These are phyloP conservation scores for Amanita rimosa DNA, from an alignment of 768 basidiomycete species.

Conservation along the genomic window DNA sequence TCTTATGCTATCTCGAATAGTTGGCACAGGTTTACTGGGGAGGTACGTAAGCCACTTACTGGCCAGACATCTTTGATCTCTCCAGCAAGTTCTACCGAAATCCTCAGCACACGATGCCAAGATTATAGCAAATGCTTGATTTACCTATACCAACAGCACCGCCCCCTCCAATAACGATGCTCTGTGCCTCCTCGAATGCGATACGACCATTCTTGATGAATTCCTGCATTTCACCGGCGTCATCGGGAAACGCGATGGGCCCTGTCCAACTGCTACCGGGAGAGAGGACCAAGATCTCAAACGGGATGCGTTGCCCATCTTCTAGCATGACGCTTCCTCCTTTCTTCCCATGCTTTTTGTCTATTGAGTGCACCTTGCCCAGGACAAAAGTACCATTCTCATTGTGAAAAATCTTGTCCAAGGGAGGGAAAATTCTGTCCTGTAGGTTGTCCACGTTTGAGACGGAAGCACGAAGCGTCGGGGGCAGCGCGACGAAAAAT, in stretches of 20 bases:
- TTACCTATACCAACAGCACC: slow-evolving; percentile 27
- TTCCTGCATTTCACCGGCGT: slow-evolving; percentile 13
- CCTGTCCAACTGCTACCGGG: slow-evolving; percentile 40
- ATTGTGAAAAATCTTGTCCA: slow-evolving; percentile 32
- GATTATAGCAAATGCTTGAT: slow-evolving; percentile 7
- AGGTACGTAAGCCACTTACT: slow-evolving; percentile 9
- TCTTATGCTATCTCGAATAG: slow-evolving; percentile 18
- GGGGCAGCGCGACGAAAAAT: slow-evolving; percentile 34
- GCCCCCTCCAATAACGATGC: slow-evolving; percentile 29
- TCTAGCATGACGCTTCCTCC: slow-evolving; percentile 35
- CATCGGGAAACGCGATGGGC: slow-evolving; percentile 19
- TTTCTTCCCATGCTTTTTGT: slow-evolving; percentile 11
- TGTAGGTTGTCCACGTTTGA: slow-evolving; percentile 23
- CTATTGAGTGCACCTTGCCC: slow-evolving; percentile 18
- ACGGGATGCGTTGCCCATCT: slow-evolving; percentile 31
- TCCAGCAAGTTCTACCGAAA: slow-evolving; percentile 15
- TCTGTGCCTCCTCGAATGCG: slow-evolving; percentile 21
- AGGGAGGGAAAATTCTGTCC: slow-evolving; percentile 25
- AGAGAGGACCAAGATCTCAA: slow-evolving; percentile 44
- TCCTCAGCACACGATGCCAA: background rate
- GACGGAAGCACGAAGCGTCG: slow-evolving; percentile 37
- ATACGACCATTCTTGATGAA: slow-evolving; percentile 11
- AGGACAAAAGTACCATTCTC: slow-evolving; percentile 30
- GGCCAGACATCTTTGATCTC: slow-evolving; percentile 20
- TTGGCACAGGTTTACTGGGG: background rate